Conservation (phyloP, 495 filamentous ascomycete species). For the Penicillium roqueforti region DNA sequence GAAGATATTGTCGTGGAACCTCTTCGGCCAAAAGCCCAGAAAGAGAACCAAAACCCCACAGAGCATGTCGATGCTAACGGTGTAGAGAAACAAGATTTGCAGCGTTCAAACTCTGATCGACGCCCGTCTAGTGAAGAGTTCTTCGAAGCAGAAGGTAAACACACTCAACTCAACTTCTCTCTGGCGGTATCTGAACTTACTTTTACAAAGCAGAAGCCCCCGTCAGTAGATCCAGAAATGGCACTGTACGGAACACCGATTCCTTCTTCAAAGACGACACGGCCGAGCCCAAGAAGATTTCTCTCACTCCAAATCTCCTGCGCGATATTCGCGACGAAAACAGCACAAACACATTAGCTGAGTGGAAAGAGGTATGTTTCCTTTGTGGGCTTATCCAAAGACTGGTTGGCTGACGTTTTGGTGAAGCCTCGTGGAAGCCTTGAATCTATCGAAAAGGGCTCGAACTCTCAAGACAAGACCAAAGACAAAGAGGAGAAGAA, state of each 20-base stretch:
- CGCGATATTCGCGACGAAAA: constrained; percentile 63
- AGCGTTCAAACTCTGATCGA: constrained; percentile 35
- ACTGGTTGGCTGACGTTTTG: constrained; percentile 48
- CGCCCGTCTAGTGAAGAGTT: constrained; percentile 63
- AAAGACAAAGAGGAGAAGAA: constrained; percentile 84
- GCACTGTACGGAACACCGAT: constrained; percentile 81
- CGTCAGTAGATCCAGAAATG: constrained; percentile 70
- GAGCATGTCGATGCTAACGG: constrained; percentile 31
- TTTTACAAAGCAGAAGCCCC: constrained; percentile 44
- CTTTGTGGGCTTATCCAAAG: constrained; percentile 26
- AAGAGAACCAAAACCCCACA: constrained; percentile 31
- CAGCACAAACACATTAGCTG: constrained; percentile 53
- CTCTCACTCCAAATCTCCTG: constrained; percentile 89
- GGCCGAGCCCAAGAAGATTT: constrained; percentile 94
- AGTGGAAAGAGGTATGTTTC: constrained; percentile 58
- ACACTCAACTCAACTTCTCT: not conserved
- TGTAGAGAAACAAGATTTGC: constrained; percentile 26
- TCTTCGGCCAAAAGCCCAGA: constrained; percentile 38
- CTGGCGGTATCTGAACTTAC: constrained; percentile 10
- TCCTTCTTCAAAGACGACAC: constrained; percentile 97
- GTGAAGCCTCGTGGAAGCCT: constrained; percentile 41
- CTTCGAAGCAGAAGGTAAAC: constrained; percentile 47
- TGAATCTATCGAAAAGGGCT: constrained; percentile 51
- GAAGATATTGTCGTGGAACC: constrained; percentile 48
- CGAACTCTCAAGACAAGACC: constrained; percentile 47